A percentile compares a stretch with the other conserved stretches of the same genome.
These are phyloP conservation scores for Postia placenta DNA, from an alignment of 768 basidiomycete genomes.

Conservation along the genomic window DNA sequence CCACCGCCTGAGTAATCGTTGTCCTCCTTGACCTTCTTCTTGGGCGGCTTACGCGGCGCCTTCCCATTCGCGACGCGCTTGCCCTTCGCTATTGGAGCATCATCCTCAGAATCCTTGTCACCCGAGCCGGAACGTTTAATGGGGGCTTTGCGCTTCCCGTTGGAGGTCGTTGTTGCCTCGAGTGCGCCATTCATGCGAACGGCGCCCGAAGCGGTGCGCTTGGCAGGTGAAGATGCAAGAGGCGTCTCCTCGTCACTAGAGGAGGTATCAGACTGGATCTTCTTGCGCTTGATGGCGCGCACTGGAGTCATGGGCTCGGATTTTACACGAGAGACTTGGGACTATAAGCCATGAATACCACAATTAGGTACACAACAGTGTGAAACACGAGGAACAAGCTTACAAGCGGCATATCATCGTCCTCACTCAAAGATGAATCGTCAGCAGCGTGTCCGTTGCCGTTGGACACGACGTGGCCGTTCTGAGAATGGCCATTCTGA, in stretches of 20 bases:
- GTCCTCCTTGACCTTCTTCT: slow-evolving; percentile 23
- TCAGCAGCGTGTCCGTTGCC: slow-evolving; percentile 36
- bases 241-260: slow-evolving; percentile 72
- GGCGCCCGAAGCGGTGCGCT: slow-evolving; percentile 34
- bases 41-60: slow-evolving; percentile 23
- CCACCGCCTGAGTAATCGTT: slow-evolving; percentile 4
- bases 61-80: slow-evolving; percentile 40
- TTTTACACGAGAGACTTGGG: slow-evolving; percentile 49
- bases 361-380: no score
- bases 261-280: slow-evolving; percentile 42
- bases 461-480: slow-evolving; percentile 37
- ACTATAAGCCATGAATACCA: slow-evolving; percentile 35
- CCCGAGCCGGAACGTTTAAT: slow-evolving; percentile 28
- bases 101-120: slow-evolving; percentile 37
- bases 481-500: slow-evolving; percentile 12
- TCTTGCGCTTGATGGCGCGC: slow-evolving; percentile 52
- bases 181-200: slow-evolving; percentile 37
- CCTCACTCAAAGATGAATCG: slow-evolving; percentile 56
- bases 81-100: slow-evolving; percentile 37
- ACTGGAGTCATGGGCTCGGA: slow-evolving; percentile 29
- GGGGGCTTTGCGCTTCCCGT: slow-evolving; percentile 36
- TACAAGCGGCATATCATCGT: slow-evolving; percentile 69
- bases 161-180: slow-evolving; percentile 30
- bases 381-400: slow-evolving; percentile 19
- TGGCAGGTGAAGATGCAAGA: slow-evolving; percentile 67